Evolutionary conservation across 495 filamentous ascomycete genomes (phyloP), one percentile per base, ranked within the genome.

Genomic region (Aspergillus campestris): DNA sequence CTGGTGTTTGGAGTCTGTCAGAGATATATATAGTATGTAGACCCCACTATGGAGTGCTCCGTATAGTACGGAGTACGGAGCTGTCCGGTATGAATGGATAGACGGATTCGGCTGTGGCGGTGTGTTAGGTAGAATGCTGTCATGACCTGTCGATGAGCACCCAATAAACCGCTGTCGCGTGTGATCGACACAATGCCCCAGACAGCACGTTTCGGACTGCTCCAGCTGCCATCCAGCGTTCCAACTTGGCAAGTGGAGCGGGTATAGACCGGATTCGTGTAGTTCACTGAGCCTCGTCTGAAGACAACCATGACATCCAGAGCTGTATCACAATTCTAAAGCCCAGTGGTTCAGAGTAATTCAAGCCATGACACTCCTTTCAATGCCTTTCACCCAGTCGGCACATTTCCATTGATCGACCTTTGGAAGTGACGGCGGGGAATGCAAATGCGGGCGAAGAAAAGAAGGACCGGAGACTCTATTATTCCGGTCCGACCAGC

Each of bases 401-500:
- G 18, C 18, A 4, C 18, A 24, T 24, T 24, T 24, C 18, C 18
- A 24, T 24, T 24, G 18, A 24, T 24, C 18, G 18, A 24, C 18
- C 18, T 24, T 24, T 24, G 18, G 18, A 1, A 24, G 18, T 30
- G 24, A 31, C 10, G 31, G 39, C 24, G 18, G 29, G 24, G 18
- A 31, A 27, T 32, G 12, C 5, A 12, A 31, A 27, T 32, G 12
- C 5, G 28, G 10, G 12, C 34, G 36, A 13, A 38, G 11, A 24
- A 12, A 24, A 37, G 36, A 11, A 30, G 30, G 34, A 40, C n/a
- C 38, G 44, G 44, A 30, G 18, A 15, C 3, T 11, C 24, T n/a
- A 34, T 59, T 59, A n/a, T 55, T 59, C 52, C 55, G 51, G 34
- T 48, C 55, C 55, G 55, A 33, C 42, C 48, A 24, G 38, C 49